Conservation (phyloP, 1,284 basidiomycete species). For the Peniophora sp. region DNA sequence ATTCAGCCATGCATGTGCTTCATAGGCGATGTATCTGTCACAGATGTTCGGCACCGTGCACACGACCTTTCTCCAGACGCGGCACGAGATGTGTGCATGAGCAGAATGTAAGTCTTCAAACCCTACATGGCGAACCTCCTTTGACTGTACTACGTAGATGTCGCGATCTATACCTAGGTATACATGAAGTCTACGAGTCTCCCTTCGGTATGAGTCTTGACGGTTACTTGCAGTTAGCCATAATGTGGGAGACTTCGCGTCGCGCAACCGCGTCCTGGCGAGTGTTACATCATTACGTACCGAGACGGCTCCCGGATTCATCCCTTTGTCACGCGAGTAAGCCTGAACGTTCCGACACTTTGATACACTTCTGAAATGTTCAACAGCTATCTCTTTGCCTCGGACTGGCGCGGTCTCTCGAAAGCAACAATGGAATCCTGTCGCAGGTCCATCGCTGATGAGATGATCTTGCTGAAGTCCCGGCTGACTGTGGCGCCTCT, state of each 20-base stretch:
- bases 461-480: neutral
- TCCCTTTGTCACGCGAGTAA: neutral
- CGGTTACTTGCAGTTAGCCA: neutral
- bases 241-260: neutral
- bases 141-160: neutral
- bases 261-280: neutral
- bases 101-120: conserved; percentile 5
- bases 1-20: neutral
- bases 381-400: neutral
- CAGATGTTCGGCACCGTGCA: neutral
- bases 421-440: neutral
- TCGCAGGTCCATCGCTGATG: neutral
- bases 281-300: neutral
- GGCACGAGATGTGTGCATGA: conserved; percentile 5
- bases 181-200: too few relatives aligned
- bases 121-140: neutral
- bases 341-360: neutral
- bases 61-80: conserved; percentile 1
- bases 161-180: neutral
- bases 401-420: neutral
- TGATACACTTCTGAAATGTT: neutral
- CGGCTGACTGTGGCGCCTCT: neutral
- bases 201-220: neutral
- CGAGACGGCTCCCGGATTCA: neutral
- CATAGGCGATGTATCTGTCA: neutral